Evolutionary conservation across 2,329 filamentous ascomycete genomes (phyloP).

Genomic region (Hypoxylon sp.): DNA sequence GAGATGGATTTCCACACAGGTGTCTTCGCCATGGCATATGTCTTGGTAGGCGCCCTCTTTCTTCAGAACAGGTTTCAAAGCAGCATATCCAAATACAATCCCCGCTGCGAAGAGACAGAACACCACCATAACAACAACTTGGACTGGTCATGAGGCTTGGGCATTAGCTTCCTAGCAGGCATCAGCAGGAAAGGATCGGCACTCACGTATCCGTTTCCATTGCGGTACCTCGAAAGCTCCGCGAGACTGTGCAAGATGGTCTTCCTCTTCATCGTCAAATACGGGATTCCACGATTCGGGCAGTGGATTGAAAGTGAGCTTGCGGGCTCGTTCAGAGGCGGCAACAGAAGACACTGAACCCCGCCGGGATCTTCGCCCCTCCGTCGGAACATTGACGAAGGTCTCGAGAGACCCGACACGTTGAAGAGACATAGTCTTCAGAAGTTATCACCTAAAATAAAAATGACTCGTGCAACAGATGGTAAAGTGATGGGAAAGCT

Average conservation of each 20-base stretch:
- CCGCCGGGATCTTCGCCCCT: conserved; percentile 58
- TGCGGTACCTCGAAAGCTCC: conserved; percentile 68
- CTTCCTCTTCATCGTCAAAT: conserved; percentile 57
- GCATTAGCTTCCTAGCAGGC: conserved; percentile 21
- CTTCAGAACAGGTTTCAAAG: conserved; percentile 85
- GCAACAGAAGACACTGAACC: conserved; percentile 58
- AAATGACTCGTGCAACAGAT: conserved; percentile 20
- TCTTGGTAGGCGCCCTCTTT: conserved; percentile 79
- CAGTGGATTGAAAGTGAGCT: conserved; percentile 69
- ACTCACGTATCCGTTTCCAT: conserved; percentile 69
- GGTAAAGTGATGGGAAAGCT: conserved; percentile 7
- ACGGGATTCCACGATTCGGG: conserved; percentile 67
- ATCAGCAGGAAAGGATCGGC: not conserved
- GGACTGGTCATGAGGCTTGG: conserved; percentile 63
- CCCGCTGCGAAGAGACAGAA: conserved; percentile 85
- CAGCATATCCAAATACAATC: conserved; percentile 87
- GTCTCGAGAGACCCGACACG: conserved; percentile 69
- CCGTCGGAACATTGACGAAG: conserved; percentile 60
- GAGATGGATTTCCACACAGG: conserved; percentile 73
- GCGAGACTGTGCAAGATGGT: conserved; percentile 60
- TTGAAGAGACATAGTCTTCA: conserved; percentile 65
- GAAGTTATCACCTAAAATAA: not conserved
- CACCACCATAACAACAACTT: conserved; percentile 77
- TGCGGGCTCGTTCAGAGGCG: conserved; percentile 64
- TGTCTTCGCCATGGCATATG: conserved; percentile 65